Evolutionary conservation across 352 stramenopile species (phyloP).

Genomic region (Halophytophthora polymorphica): DNA sequence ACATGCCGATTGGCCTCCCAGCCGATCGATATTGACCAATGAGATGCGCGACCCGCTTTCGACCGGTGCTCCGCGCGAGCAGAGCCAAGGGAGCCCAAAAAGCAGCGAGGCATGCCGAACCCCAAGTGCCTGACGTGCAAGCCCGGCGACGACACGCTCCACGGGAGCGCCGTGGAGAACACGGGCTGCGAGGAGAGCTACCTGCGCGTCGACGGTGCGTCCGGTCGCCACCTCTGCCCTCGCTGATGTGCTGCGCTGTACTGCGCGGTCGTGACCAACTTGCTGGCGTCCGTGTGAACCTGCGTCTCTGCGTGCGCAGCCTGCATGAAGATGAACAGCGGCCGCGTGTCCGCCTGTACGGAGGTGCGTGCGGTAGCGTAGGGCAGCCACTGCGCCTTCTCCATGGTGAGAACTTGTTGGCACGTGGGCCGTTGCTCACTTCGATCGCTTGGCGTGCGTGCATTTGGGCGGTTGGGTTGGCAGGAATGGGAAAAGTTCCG

Average conservation of each 20-base stretch:
- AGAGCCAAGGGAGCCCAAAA: too few relatives aligned
- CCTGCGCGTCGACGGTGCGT: conserved; percentile 56
- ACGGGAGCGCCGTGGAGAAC: conserved; percentile 63
- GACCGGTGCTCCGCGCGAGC: too few relatives aligned
- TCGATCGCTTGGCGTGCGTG: not conserved
- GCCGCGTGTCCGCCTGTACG: conserved; percentile 69
- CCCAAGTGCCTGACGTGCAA: conserved; percentile 75
- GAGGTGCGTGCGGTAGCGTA: conserved; percentile 23
- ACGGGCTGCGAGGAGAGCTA: conserved; percentile 69
- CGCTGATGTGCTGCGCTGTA: conserved; percentile 1
- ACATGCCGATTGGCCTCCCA: too few relatives aligned
- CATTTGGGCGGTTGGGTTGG: not conserved
- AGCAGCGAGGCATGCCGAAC: conserved; percentile 43
- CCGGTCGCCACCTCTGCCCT: not conserved
- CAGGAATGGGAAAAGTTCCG: conserved; percentile 75
- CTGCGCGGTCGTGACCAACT: conserved; percentile 2
- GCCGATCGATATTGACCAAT: too few relatives aligned
- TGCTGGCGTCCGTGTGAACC: conserved; percentile 4
- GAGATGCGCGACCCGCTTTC: too few relatives aligned
- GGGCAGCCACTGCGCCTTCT: too few relatives aligned
- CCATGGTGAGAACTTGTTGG: conserved; percentile 6
- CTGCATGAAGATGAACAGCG: conserved; percentile 80
- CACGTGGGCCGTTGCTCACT: not conserved
- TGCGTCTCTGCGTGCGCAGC: conserved; percentile 25
- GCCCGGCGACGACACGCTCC: conserved; percentile 58